phyloP scores from a whole-genome alignment of 2,329 filamentous ascomycete genomes.

The Hypoxylon sp. region DNA sequence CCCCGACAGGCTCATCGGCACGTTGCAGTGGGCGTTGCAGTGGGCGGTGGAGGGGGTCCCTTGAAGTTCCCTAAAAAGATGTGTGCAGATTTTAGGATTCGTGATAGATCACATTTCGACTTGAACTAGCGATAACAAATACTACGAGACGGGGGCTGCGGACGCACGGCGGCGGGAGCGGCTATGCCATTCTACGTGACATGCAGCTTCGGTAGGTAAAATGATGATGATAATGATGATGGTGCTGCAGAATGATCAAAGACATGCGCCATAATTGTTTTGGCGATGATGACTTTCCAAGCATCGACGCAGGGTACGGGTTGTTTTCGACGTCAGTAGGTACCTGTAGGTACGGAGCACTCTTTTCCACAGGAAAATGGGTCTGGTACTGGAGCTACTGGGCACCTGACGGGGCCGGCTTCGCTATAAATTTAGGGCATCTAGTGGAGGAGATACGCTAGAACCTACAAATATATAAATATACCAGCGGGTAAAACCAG shows the following conservation, averaged over 20 bases:
- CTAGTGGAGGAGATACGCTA: no score
- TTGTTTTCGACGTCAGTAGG: no score
- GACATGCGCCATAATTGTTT: conserved; percentile 19
- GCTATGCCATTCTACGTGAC: conserved; percentile 26
- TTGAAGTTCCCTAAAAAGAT: conserved; percentile 20
- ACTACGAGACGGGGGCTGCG: conserved; percentile 24
- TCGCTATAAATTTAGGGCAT: no score
- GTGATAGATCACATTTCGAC: conserved; percentile 26
- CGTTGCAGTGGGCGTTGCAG: conserved; percentile 30
- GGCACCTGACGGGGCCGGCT: no score
- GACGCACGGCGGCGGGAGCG: conserved; percentile 25
- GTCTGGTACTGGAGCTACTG: no score
- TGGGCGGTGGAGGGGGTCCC: no score
- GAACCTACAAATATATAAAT: no score
- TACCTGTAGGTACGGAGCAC: no score
- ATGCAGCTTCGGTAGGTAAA: conserved; percentile 7
- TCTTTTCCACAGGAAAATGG: no score
- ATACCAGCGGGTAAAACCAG: no score
- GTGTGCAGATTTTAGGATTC: conserved; percentile 24
- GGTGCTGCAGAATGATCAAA: conserved; percentile 33
- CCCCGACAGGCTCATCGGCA: conserved; percentile 40
- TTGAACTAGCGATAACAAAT: conserved; percentile 15
- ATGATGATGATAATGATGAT: no score
- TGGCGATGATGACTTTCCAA: conserved; percentile 8
- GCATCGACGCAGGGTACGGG: background rate